phyloP scores from a whole-genome alignment of 2,329 filamentous ascomycete genomes.

The Pyrenophora graminea region DNA sequence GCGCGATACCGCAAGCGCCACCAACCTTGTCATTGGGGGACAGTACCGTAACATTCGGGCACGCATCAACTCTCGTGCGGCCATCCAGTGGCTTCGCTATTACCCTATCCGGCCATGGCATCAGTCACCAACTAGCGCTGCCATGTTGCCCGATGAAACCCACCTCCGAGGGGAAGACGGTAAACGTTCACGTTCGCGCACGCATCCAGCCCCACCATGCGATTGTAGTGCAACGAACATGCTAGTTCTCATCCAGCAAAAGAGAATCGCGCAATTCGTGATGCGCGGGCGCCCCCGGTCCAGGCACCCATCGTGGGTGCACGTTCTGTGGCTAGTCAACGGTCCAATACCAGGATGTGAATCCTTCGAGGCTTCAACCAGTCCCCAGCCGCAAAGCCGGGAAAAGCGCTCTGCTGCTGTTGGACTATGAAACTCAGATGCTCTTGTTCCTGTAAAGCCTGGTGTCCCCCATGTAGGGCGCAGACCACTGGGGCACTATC shows the following conservation, averaged over 20 bases:
- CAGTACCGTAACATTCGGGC: conserved; percentile 8
- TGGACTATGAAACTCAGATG: conserved; percentile 38
- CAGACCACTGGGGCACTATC: conserved; percentile 30
- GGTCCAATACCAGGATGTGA: conserved; percentile 36
- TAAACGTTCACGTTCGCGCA: too few species aligned
- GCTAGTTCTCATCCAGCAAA: conserved; percentile 9
- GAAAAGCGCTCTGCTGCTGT: conserved; percentile 37
- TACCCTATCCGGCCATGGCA: conserved; percentile 14
- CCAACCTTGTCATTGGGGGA: conserved; percentile 33
- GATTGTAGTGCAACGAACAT: not conserved
- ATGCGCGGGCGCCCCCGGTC: conserved; percentile 32
- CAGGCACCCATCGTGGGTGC: conserved; percentile 33
- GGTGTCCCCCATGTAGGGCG: conserved; percentile 41
- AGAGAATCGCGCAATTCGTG: conserved; percentile 27
- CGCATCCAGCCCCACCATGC: too few species aligned
- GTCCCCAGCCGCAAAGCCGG: conserved; percentile 44
- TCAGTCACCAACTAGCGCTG: conserved; percentile 12
- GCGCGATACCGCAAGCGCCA: conserved; percentile 33
- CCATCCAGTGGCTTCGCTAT: conserved; percentile 16
- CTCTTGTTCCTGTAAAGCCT: conserved; percentile 41
- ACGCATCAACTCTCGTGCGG: conserved; percentile 18
- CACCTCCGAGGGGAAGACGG: not conserved
- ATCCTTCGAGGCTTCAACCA: conserved; percentile 48
- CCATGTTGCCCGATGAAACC: not conserved
- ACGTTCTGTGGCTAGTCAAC: conserved; percentile 41